These are phyloP conservation scores for Claviceps sp. DNA, from an alignment of 2,329 filamentous ascomycete genomes.

Conservation along the genomic window DNA sequence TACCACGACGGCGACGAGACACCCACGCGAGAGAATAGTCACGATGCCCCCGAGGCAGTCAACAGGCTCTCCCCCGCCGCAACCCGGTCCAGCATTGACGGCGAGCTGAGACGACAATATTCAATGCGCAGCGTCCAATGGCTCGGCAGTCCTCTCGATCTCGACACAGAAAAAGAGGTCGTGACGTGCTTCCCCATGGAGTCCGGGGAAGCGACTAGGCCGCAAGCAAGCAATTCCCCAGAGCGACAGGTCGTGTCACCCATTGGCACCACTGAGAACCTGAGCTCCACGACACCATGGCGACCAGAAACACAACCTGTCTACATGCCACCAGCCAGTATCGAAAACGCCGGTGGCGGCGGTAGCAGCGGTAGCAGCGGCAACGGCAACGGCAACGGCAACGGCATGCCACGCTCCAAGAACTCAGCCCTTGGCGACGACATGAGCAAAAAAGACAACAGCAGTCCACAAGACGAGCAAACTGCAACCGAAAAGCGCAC, in stretches of 20 bases:
- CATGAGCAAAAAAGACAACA: neutral
- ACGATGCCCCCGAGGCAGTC: neutral
- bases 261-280: neutral
- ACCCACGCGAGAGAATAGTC: slow-evolving; percentile 1
- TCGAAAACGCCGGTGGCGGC: neutral
- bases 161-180: neutral
- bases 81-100: neutral
- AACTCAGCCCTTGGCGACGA: neutral
- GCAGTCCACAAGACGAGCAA: neutral
- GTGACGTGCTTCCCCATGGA: neutral
- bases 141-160: neutral
- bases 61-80: neutral
- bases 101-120: neutral
- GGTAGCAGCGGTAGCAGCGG: neutral
- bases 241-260: neutral
- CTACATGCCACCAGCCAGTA: neutral
- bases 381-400: neutral
- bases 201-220: neutral
- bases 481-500: neutral
- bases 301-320: neutral
- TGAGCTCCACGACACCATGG: neutral
- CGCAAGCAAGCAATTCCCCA: neutral
- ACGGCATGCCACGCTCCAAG: neutral
- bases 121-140: neutral
- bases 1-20: neutral